Base-by-base conservation (phyloP, 2,329 filamentous ascomycete species). In the Aureobasidium sp. region DNA sequence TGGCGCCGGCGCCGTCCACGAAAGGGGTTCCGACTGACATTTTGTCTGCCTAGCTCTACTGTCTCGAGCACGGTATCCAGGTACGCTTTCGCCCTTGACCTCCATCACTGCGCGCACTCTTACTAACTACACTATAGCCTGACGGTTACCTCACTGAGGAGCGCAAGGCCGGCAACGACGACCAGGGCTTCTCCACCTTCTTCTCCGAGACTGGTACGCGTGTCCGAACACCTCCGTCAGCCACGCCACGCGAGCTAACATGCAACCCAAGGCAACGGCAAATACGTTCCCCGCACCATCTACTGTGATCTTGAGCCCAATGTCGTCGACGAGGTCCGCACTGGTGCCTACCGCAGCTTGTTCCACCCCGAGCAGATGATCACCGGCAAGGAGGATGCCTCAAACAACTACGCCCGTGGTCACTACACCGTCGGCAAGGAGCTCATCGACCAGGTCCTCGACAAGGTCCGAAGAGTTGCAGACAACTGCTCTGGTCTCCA, bases 341-440 rank as follows among this genome's bases (percentile, higher is more conserved):
- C 92, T 72, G 94, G 94, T 75, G 80, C 91, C 77, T 99, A 97
- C 87, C 90, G 93, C 74, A 89, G 85, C 76, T 88, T 99, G 68
- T 97, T 97, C 87, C 94, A 97, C 84, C 94, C 94, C 64, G 94
- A 97, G 82, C 89, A 95, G 82, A 96, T 99, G 93, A 97, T 99
- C 80, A 96, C 91, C 68, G 94, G 94, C 81, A 97, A 97, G 88
- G 94, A 97, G 85, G 94, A 97, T 87, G 94, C 94, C 70, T 97
- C 93, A 71, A 99, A 99, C 89, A 99, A 99, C 88, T 97, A 97
- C 76, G 94, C 94, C 72, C 93, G 94, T 85, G 94, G 94, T 70
- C 94, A 99, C 84, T 99, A 99, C 86, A 99, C 94, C 67, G 92
- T 97, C 72, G 94, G 94, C 77, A 97, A 97, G 86, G 94, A 99